These are phyloP conservation scores for Candida berthetii DNA, from an alignment of 805 yeast species.

Conservation along the genomic window DNA sequence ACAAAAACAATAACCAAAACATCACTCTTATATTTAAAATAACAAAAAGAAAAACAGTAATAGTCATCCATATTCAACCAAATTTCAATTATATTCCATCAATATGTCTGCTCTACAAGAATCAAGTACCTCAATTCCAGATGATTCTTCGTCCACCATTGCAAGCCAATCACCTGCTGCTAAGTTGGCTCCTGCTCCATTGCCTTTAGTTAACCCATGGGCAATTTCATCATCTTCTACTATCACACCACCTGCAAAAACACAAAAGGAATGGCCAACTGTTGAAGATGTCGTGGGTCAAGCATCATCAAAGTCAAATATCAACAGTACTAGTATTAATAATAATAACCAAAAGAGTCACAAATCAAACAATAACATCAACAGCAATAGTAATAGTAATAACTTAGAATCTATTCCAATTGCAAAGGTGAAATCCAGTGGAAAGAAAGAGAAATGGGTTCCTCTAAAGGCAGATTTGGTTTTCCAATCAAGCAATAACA, in stretches of 20 bases:
- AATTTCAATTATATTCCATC: no score
- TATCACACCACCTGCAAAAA: neutral
- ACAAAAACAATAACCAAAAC: no score
- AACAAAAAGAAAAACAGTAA: no score
- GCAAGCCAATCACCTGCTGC: conserved; percentile 7
- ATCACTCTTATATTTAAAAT: no score
- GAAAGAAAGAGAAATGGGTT: conserved; percentile 57
- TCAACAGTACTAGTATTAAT: neutral
- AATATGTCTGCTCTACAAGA: neutral
- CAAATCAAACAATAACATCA: neutral
- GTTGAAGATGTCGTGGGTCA: conserved; percentile 1
- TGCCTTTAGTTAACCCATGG: conserved; percentile 21
- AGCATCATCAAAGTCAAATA: conserved; percentile 4
- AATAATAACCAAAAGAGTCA: no score
- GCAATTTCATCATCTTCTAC: conserved; percentile 3
- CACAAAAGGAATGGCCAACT: conserved; percentile 16
- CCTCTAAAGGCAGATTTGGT: conserved; percentile 54
- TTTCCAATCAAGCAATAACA: conserved; percentile 17
- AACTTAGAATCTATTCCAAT: no score
- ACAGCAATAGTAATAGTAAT: neutral
- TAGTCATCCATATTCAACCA: no score
- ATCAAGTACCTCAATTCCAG: neutral
- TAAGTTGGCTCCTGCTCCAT: conserved; percentile 20
- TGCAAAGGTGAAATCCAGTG: conserved; percentile 12
- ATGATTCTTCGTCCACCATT: neutral